These are phyloP conservation scores for Exophiala alcalophila DNA, from an alignment of 2,329 filamentous ascomycete species.

Conservation along the genomic window DNA sequence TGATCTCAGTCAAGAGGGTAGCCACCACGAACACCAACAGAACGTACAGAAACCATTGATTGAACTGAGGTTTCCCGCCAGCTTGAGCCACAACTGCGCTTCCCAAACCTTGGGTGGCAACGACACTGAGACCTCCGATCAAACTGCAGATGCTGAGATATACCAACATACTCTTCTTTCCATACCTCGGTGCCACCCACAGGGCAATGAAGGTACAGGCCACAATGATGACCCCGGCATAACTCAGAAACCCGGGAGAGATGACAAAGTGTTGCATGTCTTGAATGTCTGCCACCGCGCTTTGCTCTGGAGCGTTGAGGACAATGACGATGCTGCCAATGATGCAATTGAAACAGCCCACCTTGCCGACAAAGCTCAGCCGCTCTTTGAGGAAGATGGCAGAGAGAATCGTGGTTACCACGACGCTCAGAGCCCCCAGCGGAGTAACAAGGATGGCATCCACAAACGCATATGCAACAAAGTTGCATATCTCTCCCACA, in stretches of 20 bases:
- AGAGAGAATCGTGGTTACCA: slow-evolving; percentile 85
- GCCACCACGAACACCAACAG: slow-evolving; percentile 82
- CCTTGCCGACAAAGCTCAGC: slow-evolving; percentile 91
- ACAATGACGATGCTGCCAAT: slow-evolving; percentile 91
- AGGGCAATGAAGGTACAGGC: slow-evolving; percentile 69
- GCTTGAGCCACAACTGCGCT: slow-evolving; percentile 87
- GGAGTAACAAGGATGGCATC: slow-evolving; percentile 95
- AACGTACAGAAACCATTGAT: slow-evolving; percentile 95
- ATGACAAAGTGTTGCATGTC: slow-evolving; percentile 89
- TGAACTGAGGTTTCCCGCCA: slow-evolving; percentile 80
- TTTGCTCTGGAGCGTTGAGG: slow-evolving; percentile 84
- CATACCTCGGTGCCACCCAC: slow-evolving; percentile 81
- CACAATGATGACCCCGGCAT: slow-evolving; percentile 77
- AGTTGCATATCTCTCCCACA: slow-evolving; percentile 92
- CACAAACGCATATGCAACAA: slow-evolving; percentile 93
- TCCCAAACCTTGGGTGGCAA: slow-evolving; percentile 88
- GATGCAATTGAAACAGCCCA: slow-evolving; percentile 93
- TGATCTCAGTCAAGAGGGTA: slow-evolving; percentile 90
- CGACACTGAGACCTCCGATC: slow-evolving; percentile 89
- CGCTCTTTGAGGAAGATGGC: slow-evolving; percentile 95
- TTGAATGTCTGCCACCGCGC: slow-evolving; percentile 81
- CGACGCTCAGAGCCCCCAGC: slow-evolving; percentile 84
- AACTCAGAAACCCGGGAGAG: slow-evolving; percentile 78
- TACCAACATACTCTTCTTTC: slow-evolving; percentile 95
- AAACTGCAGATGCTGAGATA: slow-evolving; percentile 96